Evolutionary conservation across 495 filamentous ascomycete species (phyloP), one percentile per base, ranked within the genome.

Genomic region (Aspergillus hancockii): DNA sequence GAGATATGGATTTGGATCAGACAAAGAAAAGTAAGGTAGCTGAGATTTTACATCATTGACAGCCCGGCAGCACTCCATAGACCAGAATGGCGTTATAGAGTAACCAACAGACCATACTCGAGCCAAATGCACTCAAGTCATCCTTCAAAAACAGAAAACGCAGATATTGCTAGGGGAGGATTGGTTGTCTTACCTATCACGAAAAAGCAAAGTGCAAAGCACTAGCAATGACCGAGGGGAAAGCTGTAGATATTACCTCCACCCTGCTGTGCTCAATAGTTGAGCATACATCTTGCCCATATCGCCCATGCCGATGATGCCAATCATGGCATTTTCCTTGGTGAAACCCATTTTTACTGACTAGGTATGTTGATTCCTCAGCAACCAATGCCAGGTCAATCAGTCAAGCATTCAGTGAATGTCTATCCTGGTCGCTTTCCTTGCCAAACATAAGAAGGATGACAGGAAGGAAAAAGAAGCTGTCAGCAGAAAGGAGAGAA

Each of bases 91-190:
- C 59, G 55, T 67, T 55, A 57, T 63, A 63, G 65, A 41, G 34
- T 57, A 23, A 67, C 65, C 59, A 58, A 65, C 80, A 74, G 67
- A 70, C 82, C 84, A 90, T 95, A 81, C 92, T 97, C 92, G 90
- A 97, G 92, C 92, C 92, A 97, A 97, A 97, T 97, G 92, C 92
- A 90, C 92, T 97, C 92, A 91, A 90, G 91, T 97, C 92, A 97
- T 96, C 92, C 93, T 92, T 69, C 66, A 68, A 78, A 67, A 54
- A 55, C 28, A 46, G 58, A 63, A 63, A 58, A 43, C 49, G 51
- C 50, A 54, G 63, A 66, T 32, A 46, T 55, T 49, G 62, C 47
- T 65, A 30, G 57, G 52, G 40, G 51, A 51, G 62, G 54, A 61
- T 16, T 28, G 25, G 23, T 53, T 58, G 38, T 66, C 72, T 75